These are phyloP conservation scores for Ophiocordyceps australis DNA, from an alignment of 2,329 filamentous ascomycete genomes.

Conservation along the genomic window DNA sequence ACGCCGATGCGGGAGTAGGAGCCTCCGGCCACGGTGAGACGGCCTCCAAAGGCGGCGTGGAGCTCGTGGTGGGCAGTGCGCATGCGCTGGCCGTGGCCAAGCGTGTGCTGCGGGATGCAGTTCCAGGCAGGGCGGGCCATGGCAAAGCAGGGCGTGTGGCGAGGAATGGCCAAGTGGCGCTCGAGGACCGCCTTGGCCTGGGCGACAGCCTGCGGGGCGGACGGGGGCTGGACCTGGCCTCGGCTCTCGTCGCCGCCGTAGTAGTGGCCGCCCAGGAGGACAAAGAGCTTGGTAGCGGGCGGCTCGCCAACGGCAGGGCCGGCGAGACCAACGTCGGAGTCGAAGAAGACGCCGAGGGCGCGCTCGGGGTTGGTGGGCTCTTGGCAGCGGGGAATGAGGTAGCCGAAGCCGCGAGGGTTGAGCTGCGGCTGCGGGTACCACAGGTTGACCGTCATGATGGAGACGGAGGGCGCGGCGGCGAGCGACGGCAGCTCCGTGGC, in stretches of 20 bases:
- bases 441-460: slow-evolving; percentile 83
- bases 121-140: slow-evolving; percentile 40
- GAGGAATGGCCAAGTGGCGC: slow-evolving; percentile 55
- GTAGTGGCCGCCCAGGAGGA: slow-evolving; percentile 90
- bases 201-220: slow-evolving; percentile 42
- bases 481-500: slow-evolving; percentile 26
- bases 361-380: slow-evolving; percentile 60
- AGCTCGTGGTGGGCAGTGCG: slow-evolving; percentile 35
- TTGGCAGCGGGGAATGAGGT: slow-evolving; percentile 66
- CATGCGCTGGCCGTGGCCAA: slow-evolving; percentile 56
- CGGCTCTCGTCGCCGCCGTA: slow-evolving; percentile 37
- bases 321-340: slow-evolving; percentile 39
- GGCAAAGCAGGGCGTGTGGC: slow-evolving; percentile 38
- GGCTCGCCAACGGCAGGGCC: slow-evolving; percentile 31
- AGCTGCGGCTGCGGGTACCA: slow-evolving; percentile 55
- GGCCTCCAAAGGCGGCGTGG: slow-evolving; percentile 34
- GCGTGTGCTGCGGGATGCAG: slow-evolving; percentile 80
- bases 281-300: slow-evolving; percentile 70
- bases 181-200: slow-evolving; percentile 55
- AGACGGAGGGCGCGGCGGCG: slow-evolving; percentile 43
- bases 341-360: slow-evolving; percentile 83
- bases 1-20: slow-evolving; percentile 35
- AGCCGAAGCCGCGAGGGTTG: slow-evolving; percentile 63
- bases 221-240: slow-evolving; percentile 23
- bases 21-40: slow-evolving; percentile 43